Base-by-base conservation (phyloP, 1,284 basidiomycete genomes). In the Leucocoprinus gongylophorus region DNA sequence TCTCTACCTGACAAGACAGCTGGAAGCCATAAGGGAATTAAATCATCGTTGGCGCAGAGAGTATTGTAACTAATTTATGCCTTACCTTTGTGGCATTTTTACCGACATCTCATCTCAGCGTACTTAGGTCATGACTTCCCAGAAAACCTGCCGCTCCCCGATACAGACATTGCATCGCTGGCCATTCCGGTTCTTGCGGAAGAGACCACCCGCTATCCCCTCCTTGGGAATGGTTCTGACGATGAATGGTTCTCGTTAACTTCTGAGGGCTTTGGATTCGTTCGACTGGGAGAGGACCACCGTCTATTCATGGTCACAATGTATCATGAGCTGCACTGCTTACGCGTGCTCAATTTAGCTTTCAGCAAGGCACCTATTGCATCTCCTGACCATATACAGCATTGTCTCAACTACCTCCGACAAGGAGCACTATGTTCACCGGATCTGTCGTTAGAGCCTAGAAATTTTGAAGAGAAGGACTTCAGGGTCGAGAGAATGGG, bases 391-490 rank as follows among this genome's bases (percentile, higher is more conserved):
- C 46, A 48, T n/a, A 40, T 48, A n/a, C 37, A 37, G 13, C 43
- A 45, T 15, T 51, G 50, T 40, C 32, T 51, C 26, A 46, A 46
- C 13, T 23, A 45, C 6, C 21, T 51, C 15, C 43, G 50, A 5
- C 50, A 51, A 28, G 29, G 43, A 10, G 37, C 45, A 10, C 15
- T 51, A 12, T 51, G 44, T 15, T 10, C 15, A 1, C 43, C 43
- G 6, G 50, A 51, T 29, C 32, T 21, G 9, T 46, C 50, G 21
- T 13, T 51, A 26, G 50, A 51, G 13, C 33, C 32, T 2, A 35
- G 46, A 5, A 37, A 48, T 40, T 48, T 48, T 40, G 37, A 28
- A 23, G 33, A 29, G 10, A 37, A 30, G n/a, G n/a, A 48, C 29
- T 48, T 48, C 20, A 26, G 21, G 17, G 23, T 48, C 12, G 35